Conservation (phyloP, 768 basidiomycete species). For the Albatrellus ellisii region DNA sequence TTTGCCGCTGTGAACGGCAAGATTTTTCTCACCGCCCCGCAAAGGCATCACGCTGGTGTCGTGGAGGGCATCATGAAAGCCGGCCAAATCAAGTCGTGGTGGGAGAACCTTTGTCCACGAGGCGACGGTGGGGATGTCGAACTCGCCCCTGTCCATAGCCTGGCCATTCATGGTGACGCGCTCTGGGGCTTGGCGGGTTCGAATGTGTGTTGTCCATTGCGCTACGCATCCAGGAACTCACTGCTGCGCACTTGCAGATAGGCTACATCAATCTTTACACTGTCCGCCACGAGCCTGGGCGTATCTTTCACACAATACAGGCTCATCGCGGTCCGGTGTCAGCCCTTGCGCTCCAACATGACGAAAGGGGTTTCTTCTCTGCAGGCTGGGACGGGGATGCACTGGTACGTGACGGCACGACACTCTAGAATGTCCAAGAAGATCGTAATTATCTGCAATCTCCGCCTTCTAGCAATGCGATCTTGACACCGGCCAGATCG, state of each 20-base stretch:
- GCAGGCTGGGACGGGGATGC: constrained; percentile 93
- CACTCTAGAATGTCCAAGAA: background rate
- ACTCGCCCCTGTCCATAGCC: constrained; percentile 72
- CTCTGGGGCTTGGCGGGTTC: constrained; percentile 87
- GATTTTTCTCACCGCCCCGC: constrained; percentile 75
- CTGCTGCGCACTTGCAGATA: constrained; percentile 31
- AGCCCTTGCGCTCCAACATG: constrained; percentile 64
- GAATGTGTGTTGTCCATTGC: constrained; percentile 41
- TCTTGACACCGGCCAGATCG: constrained; percentile 75
- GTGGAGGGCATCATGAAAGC: constrained; percentile 89
- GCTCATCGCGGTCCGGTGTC: constrained; percentile 79
- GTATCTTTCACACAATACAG: constrained; percentile 53
- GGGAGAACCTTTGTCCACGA: constrained; percentile 52
- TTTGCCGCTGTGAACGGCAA: constrained; percentile 83
- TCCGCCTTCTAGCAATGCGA: constrained; percentile 81
- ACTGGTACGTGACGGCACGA: constrained; percentile 37
- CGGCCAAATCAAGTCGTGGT: constrained; percentile 80
- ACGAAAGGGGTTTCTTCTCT: constrained; percentile 79
- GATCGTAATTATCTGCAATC: constrained; percentile 10
- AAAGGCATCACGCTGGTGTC: constrained; percentile 78
- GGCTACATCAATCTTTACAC: constrained; percentile 93
- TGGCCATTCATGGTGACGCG: constrained; percentile 87
- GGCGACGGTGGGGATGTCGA: constrained; percentile 4
- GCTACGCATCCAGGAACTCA: constrained; percentile 5
- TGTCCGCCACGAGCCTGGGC: constrained; percentile 84